Evolutionary conservation across 1,139 yeast species (phyloP).

Genomic region (Blastobotrys arbuscula): DNA sequence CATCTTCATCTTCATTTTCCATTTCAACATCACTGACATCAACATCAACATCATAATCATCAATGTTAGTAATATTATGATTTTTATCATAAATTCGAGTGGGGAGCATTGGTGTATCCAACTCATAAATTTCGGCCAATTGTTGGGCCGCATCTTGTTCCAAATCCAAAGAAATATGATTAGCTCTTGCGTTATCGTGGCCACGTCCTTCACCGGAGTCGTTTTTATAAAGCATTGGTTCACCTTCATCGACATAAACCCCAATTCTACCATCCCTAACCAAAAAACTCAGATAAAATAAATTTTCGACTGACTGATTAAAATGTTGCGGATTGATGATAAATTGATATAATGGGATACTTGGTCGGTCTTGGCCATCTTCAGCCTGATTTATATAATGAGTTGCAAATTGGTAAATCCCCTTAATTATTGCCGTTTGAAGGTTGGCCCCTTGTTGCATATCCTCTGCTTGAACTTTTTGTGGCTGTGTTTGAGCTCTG

Average conservation of each 20-base stretch:
- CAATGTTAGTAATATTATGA: slow-evolving; percentile 5
- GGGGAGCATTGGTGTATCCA: slow-evolving; percentile 11
- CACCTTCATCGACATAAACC: slow-evolving; percentile 14
- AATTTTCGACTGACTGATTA: slow-evolving; percentile 73
- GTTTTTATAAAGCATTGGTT: slow-evolving; percentile 18
- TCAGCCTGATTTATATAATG: slow-evolving; percentile 52
- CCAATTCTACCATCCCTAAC: slow-evolving; percentile 62
- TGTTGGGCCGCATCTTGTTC: slow-evolving; percentile 6
- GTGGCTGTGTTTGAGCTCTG: slow-evolving; percentile 45
- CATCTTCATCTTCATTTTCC: neutral
- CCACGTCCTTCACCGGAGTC: neutral
- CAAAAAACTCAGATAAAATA: slow-evolving; percentile 76
- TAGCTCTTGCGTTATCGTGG: neutral
- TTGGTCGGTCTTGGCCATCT: slow-evolving; percentile 31
- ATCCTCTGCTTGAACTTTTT: slow-evolving; percentile 47
- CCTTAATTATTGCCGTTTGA: slow-evolving; percentile 15
- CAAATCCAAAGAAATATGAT: slow-evolving; percentile 8
- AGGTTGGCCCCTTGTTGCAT: slow-evolving; percentile 33
- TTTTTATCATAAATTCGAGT: slow-evolving; percentile 10
- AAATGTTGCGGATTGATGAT: slow-evolving; percentile 72
- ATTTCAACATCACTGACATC: neutral
- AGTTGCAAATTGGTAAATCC: slow-evolving; percentile 28
- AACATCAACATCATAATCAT: neutral
- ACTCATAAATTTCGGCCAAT: slow-evolving; percentile 4
- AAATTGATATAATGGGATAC: slow-evolving; percentile 57